phyloP scores from a whole-genome alignment of 1,284 basidiomycete species.

The Trichosporon coremiiforme region DNA sequence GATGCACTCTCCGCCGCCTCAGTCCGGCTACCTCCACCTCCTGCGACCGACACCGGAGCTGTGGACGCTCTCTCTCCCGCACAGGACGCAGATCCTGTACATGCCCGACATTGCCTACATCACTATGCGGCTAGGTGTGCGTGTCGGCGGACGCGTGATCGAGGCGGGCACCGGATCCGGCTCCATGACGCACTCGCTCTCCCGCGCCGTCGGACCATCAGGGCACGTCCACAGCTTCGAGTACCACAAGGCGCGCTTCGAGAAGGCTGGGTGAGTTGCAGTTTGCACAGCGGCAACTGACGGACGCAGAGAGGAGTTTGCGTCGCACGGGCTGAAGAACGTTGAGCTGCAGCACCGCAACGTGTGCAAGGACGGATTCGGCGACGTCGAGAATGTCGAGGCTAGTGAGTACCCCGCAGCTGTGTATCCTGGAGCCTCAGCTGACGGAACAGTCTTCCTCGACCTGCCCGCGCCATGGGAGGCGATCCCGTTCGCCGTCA shows the following conservation, averaged over 20 bases:
- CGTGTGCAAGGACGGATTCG: conserved; percentile 97
- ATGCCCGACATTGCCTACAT: conserved; percentile 96
- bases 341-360: conserved; percentile 84
- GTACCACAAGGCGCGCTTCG: conserved; percentile 85
- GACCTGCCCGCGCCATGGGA: conserved; percentile 99
- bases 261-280: conserved; percentile 73
- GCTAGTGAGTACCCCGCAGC: conserved; percentile 62
- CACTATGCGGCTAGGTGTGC: conserved; percentile 78
- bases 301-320: conserved; percentile 76
- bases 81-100: conserved; percentile 97
- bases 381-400: conserved; percentile 71
- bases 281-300: conserved; percentile 11
- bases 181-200: conserved; percentile 55
- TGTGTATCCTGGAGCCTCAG: background rate
- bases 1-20: conserved; percentile 53
- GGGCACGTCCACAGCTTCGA: conserved; percentile 66
- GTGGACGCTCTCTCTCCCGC: conserved; percentile 94
- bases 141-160: conserved; percentile 78
- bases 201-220: conserved; percentile 42
- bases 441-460: conserved; percentile 71
- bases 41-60: conserved; percentile 90
- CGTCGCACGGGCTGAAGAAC: conserved; percentile 74
- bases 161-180: conserved; percentile 75
- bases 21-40: conserved; percentile 66
- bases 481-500: conserved; percentile 80